A percentile compares a stretch with the other conserved stretches of the same genome.
Conservation (phyloP, 1,284 basidiomycete genomes). For the Irpex rosettiformis region DNA sequence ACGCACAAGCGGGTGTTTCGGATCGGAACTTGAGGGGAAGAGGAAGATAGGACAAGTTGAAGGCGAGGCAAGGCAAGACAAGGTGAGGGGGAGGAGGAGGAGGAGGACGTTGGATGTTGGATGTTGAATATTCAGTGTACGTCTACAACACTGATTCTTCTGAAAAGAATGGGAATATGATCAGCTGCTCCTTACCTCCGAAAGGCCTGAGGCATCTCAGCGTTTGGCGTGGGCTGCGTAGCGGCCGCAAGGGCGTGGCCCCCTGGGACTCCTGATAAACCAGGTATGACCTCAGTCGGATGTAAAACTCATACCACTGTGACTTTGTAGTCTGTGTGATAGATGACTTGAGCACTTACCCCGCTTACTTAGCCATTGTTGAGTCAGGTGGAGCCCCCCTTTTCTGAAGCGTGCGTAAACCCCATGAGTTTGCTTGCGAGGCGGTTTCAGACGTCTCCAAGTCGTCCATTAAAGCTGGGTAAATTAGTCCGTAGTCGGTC, state of each 20-base stretch:
- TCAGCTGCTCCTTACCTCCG: slow-evolving; percentile 3
- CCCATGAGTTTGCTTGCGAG: background rate
- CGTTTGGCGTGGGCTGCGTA: slow-evolving; percentile 8
- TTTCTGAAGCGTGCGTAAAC: background rate
- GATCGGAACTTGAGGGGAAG: slow-evolving; percentile 13
- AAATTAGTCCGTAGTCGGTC: background rate
- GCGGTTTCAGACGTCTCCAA: background rate
- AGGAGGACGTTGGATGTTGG: slow-evolving; percentile 5
- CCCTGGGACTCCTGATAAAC: slow-evolving; percentile 1
- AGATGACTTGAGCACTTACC: background rate
- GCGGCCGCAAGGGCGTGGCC: background rate
- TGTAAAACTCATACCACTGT: background rate
- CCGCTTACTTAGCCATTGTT: background rate
- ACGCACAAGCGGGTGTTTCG: slow-evolving; percentile 11
- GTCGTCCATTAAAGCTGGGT: background rate
- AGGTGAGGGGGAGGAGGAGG: slow-evolving; percentile 3
- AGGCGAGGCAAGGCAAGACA: slow-evolving; percentile 6
- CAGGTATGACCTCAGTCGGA: background rate
- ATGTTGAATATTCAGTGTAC: background rate
- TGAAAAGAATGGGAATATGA: background rate
- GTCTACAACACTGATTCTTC: background rate
- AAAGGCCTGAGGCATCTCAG: slow-evolving; percentile 6
- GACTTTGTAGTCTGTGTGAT: background rate
- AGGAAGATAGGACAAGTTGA: slow-evolving; percentile 9
- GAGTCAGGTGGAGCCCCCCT: background rate